Conservation (phyloP, 495 filamentous ascomycete genomes). For the Venustampulla echinocandica region DNA sequence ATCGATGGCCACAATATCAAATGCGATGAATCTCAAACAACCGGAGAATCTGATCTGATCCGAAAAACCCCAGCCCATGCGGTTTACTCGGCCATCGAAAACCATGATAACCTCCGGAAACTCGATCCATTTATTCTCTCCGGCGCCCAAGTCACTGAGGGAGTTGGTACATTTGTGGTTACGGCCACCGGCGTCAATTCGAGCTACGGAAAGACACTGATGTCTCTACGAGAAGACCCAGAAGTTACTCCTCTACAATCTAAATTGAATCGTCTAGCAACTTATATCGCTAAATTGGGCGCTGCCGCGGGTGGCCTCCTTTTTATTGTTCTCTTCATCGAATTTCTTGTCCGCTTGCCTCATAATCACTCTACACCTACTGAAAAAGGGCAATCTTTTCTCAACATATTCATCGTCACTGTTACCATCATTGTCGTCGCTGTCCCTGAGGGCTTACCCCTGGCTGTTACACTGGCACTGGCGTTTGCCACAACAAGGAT, state of each 20-base stretch:
- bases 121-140: constrained; percentile 93
- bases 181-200: constrained; percentile 85
- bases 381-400: constrained; percentile 77
- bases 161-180: constrained; percentile 73
- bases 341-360: constrained; percentile 65
- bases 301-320: constrained; percentile 73
- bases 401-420: constrained; percentile 89
- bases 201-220: constrained; percentile 84
- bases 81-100: constrained; percentile 71
- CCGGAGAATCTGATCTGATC: constrained; percentile 76
- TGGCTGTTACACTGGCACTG: constrained; percentile 87
- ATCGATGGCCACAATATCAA: constrained; percentile 65
- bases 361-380: constrained; percentile 45
- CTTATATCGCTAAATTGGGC: constrained; percentile 91
- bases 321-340: constrained; percentile 88
- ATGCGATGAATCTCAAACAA: constrained; percentile 76
- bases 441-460: constrained; percentile 84
- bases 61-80: constrained; percentile 66
- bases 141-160: constrained; percentile 86
- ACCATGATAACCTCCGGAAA: constrained; percentile 65
- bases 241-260: constrained; percentile 92
- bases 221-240: constrained; percentile 81
- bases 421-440: constrained; percentile 94
- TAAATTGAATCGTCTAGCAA: constrained; percentile 83
- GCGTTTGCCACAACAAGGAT: constrained; percentile 93